Evolutionary conservation across 2,329 filamentous ascomycete species (phyloP).

Genomic region (Amesomyces nigricolor): DNA sequence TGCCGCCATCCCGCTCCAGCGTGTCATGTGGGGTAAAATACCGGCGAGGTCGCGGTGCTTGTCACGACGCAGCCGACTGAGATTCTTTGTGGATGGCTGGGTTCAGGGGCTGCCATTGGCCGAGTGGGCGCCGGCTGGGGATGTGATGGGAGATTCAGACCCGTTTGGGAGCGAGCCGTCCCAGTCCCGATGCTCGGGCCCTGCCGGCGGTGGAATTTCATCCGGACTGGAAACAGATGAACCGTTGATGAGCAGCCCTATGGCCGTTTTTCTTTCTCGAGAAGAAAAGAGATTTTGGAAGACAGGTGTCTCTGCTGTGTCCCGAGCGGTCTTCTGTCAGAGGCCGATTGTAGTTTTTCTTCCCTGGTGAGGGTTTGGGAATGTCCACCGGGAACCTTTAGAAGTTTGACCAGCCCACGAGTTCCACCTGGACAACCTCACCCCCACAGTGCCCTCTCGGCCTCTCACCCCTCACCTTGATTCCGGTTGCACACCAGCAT

Average conservation of each 20-base stretch:
- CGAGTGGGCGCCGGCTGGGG: conserved; percentile 2
- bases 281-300: too few relatives aligned
- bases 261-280: too few relatives aligned
- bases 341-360: too few relatives aligned
- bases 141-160: conserved; percentile 4
- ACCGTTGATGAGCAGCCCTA: too few relatives aligned
- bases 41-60: conserved; percentile 7
- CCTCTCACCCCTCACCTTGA: background rate
- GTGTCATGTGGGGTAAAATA: conserved; percentile 16
- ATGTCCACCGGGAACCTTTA: background rate
- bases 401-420: background rate
- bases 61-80: conserved; percentile 9
- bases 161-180: conserved; percentile 11
- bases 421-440: conserved; percentile 1
- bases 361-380: too few relatives aligned
- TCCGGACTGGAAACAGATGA: background rate
- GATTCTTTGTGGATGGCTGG: conserved; percentile 24
- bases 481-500: background rate
- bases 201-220: background rate
- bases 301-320: too few relatives aligned
- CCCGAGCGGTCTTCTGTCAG: too few relatives aligned
- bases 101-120: conserved; percentile 21
- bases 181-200: conserved; percentile 11
- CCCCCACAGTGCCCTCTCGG: background rate
- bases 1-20: conserved; percentile 7